phyloP scores from a whole-genome alignment of 1,139 yeast genomes.

The Kluyveromyces sp. region DNA sequence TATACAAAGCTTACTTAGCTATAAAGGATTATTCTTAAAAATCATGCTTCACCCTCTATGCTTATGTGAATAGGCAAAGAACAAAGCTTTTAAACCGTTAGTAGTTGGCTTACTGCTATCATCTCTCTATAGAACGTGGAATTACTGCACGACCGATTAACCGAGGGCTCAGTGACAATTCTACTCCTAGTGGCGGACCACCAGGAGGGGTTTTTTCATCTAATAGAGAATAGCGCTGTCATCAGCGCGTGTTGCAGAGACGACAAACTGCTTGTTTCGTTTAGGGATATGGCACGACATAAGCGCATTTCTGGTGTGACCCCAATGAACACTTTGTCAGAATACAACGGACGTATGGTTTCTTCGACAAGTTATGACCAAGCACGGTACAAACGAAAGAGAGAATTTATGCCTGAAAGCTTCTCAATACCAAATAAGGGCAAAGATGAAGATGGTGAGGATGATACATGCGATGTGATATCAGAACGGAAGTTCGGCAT shows the following conservation, averaged over 20 bases:
- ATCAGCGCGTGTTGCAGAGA: not conserved
- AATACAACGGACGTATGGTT: not conserved
- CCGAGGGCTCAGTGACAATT: not conserved
- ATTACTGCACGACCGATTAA: no score
- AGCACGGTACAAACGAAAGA: not conserved
- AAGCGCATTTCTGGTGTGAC: slow-evolving; percentile 4
- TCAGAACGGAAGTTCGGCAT: no score
- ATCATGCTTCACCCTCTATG: no score
- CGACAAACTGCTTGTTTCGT: not conserved
- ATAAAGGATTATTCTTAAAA: no score
- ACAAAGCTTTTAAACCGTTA: no score
- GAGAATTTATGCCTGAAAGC: not conserved
- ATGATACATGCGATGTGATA: no score
- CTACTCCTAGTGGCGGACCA: not conserved
- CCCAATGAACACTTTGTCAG: slow-evolving; percentile 3
- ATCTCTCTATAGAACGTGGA: no score
- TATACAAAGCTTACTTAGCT: no score
- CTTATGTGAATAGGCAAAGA: no score
- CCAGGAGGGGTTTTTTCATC: not conserved
- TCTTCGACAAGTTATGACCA: not conserved
- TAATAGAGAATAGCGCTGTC: no score
- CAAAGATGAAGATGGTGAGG: not conserved
- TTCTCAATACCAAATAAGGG: not conserved
- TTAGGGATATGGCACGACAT: slow-evolving; percentile 2
- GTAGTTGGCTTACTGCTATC: no score